These are phyloP conservation scores for Neopestalotiopsis sp. DNA, from an alignment of 2,329 filamentous ascomycete genomes.

Conservation along the genomic window DNA sequence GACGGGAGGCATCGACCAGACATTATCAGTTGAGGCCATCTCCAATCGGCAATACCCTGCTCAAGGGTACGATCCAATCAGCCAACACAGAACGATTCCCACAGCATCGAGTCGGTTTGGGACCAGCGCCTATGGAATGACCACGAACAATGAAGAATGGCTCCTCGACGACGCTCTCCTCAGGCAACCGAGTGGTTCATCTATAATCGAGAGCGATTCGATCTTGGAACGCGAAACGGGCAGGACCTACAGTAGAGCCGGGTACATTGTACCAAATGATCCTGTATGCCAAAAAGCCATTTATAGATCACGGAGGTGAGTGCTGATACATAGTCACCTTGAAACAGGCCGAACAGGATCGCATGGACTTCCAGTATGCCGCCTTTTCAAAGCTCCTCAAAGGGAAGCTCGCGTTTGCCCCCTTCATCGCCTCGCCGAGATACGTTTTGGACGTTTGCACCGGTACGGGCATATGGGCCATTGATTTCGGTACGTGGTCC, in stretches of 20 bases:
- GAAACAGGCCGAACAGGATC: not conserved
- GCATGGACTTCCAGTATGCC: constrained; percentile 1
- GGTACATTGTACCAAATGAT: constrained; percentile 2
- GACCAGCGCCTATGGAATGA: not conserved
- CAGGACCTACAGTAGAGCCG: not conserved
- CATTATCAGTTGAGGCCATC: too few species aligned
- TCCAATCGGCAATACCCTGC: not conserved
- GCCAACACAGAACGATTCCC: not conserved
- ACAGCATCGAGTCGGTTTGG: not conserved
- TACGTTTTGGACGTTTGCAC: not conserved
- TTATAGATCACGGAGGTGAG: too few species aligned
- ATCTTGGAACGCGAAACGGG: not conserved
- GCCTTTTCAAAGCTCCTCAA: not conserved
- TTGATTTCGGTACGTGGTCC: not conserved
- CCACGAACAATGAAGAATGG: not conserved
- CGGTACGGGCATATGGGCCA: constrained; percentile 6
- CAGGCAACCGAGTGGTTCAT: not conserved
- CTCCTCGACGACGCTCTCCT: not conserved
- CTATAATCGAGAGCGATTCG: not conserved
- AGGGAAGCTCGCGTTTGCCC: not conserved
- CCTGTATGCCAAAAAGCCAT: not conserved
- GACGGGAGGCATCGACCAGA: too few species aligned
- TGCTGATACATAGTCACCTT: too few species aligned
- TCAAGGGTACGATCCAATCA: not conserved
- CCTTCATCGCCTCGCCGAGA: not conserved